Evolutionary conservation across 148 eudicot genomes (phyloP).

Genomic region (Fagopyrum tataricum): DNA sequence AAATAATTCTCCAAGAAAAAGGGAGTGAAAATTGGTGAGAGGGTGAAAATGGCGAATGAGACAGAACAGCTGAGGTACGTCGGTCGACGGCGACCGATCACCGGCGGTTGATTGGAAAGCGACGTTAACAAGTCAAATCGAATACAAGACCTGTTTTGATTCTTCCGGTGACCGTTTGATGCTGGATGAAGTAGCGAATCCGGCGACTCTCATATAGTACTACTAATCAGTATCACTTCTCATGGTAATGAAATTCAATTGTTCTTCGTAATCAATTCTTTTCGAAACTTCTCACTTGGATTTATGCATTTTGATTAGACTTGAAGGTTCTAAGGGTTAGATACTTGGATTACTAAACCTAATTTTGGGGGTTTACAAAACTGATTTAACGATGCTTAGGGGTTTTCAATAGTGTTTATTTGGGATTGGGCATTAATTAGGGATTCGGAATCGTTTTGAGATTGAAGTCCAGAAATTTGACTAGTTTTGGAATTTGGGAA

Average conservation of each 20-base stretch:
- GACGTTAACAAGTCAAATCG: background rate
- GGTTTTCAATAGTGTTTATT: background rate
- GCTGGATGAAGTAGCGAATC: background rate
- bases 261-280: background rate
- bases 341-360: background rate
- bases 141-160: background rate
- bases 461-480: background rate
- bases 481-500: background rate
- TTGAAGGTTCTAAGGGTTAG: background rate
- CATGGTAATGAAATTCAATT: background rate
- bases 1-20: background rate
- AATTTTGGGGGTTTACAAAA: background rate
- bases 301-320: background rate
- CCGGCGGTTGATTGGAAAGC: background rate
- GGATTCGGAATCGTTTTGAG: background rate
- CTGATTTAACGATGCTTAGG: background rate
- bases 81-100: constrained; percentile 5
- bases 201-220: background rate
- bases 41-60: background rate
- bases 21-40: background rate
- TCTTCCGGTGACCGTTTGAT: background rate
- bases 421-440: background rate
- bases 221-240: background rate
- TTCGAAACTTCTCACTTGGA: background rate
- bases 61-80: background rate